These are phyloP conservation scores for Candida dubliniensis DNA, from an alignment of 1,139 yeast genomes.

Conservation along the genomic window DNA sequence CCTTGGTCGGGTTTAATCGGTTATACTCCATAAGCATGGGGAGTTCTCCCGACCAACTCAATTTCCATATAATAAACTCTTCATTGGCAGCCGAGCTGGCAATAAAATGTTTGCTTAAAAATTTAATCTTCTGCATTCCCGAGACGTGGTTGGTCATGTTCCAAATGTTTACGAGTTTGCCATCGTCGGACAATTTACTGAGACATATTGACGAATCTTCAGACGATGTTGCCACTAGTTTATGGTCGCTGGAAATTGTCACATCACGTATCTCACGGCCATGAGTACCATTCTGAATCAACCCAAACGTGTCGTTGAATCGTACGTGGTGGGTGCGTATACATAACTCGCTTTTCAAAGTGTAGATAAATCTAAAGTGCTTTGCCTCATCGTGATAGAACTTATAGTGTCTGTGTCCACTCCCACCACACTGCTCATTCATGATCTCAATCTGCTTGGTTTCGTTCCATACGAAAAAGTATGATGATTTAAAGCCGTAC, in stretches of 20 bases:
- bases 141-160: constrained; percentile 80
- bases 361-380: constrained; percentile 44
- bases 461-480: constrained; percentile 82
- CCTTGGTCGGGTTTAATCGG: constrained; percentile 44
- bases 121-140: constrained; percentile 76
- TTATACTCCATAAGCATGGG: constrained; percentile 50
- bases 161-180: constrained; percentile 52
- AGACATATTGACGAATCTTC: constrained; percentile 83
- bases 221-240: constrained; percentile 68
- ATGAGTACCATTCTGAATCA: constrained; percentile 64
- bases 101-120: constrained; percentile 48
- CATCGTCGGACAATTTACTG: constrained; percentile 44
- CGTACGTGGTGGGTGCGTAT: constrained; percentile 26
- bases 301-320: constrained; percentile 25
- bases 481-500: constrained; percentile 80
- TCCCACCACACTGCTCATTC: constrained; percentile 82
- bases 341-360: constrained; percentile 52
- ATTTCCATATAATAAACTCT: constrained; percentile 79
- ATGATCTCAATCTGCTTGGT: constrained; percentile 69
- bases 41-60: constrained; percentile 31
- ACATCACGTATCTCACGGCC: constrained; percentile 84
- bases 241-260: constrained; percentile 40
- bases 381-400: constrained; percentile 26
- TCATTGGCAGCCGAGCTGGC: constrained; percentile 86
- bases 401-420: constrained; percentile 79